These are phyloP conservation scores for Vanilla planifolia DNA, from an alignment of 106 monocot genomes.

Conservation along the genomic window DNA sequence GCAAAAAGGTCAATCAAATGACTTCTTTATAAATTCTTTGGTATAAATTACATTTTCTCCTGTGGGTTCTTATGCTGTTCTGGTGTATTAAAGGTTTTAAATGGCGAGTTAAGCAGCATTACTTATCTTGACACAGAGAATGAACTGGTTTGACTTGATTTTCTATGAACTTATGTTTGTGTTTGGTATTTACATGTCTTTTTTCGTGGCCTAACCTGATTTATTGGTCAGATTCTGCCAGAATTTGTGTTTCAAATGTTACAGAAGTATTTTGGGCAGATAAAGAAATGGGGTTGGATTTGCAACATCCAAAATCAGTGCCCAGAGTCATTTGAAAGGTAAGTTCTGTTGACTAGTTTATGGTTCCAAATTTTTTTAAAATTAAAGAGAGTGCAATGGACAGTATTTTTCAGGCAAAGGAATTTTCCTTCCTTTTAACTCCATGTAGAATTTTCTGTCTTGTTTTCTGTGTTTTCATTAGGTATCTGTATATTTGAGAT, in stretches of 20 bases:
- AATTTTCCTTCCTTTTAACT: too few relatives aligned
- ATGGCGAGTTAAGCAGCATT: conserved; percentile 55
- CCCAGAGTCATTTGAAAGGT: conserved; percentile 65
- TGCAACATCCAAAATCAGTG: conserved; percentile 32
- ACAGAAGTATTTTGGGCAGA: conserved; percentile 72
- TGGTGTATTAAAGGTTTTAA: conserved; percentile 48
- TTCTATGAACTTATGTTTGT: neutral
- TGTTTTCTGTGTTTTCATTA: too few relatives aligned
- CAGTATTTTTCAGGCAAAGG: too few relatives aligned
- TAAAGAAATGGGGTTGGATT: conserved; percentile 93
- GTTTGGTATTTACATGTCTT: neutral
- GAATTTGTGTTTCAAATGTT: conserved; percentile 79
- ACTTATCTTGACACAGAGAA: conserved; percentile 63
- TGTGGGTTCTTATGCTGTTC: neutral
- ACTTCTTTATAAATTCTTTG: neutral
- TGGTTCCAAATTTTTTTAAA: too few relatives aligned
- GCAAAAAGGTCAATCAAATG: conserved; percentile 51
- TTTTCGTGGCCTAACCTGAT: neutral
- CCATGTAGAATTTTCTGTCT: too few relatives aligned
- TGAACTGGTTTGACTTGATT: conserved; percentile 51
- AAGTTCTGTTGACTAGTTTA: too few relatives aligned
- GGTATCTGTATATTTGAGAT: too few relatives aligned
- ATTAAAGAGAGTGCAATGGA: too few relatives aligned
- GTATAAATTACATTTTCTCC: neutral
- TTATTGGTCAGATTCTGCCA: conserved; percentile 62